phyloP scores from a whole-genome alignment of 2,329 filamentous ascomycete genomes.

The Fusarium illudens region DNA sequence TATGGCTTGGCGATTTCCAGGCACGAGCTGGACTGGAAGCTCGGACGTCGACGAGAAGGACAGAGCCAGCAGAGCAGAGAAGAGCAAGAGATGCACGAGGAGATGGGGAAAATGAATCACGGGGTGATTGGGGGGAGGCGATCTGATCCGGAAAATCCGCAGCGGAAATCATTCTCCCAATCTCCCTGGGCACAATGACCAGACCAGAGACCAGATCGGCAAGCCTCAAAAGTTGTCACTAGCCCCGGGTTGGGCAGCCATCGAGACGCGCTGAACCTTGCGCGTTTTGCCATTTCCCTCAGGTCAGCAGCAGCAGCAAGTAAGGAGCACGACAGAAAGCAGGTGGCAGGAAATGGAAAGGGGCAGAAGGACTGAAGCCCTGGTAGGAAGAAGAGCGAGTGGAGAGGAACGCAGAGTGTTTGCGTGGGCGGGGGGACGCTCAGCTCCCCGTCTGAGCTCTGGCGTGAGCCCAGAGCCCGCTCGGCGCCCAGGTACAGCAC shows the following conservation, averaged over 20 bases:
- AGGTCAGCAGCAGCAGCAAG: constrained; percentile 12
- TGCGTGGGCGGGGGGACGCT: constrained; percentile 43
- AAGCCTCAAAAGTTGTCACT: constrained; percentile 19
- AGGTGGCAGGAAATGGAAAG: constrained; percentile 31
- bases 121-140: constrained; percentile 11
- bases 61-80: background rate
- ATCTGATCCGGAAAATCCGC: constrained; percentile 4
- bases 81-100: background rate
- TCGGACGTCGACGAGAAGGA: background rate
- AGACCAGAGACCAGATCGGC: constrained; percentile 23
- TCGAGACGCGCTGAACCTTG: constrained; percentile 19
- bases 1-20: constrained; percentile 28
- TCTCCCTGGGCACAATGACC: constrained; percentile 16
- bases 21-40: background rate
- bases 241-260: constrained; percentile 37
- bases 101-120: background rate
- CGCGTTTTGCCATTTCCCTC: constrained; percentile 8
- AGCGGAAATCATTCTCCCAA: constrained; percentile 12
- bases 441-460: constrained; percentile 43
- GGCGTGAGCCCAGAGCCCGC: constrained; percentile 27
- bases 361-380: constrained; percentile 7
- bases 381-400: constrained; percentile 42
- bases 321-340: constrained; percentile 23
- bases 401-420: constrained; percentile 37
- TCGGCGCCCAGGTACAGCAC: constrained; percentile 47